phyloP scores from a whole-genome alignment of 306 rosid genomes.

The Geum urbanum region DNA sequence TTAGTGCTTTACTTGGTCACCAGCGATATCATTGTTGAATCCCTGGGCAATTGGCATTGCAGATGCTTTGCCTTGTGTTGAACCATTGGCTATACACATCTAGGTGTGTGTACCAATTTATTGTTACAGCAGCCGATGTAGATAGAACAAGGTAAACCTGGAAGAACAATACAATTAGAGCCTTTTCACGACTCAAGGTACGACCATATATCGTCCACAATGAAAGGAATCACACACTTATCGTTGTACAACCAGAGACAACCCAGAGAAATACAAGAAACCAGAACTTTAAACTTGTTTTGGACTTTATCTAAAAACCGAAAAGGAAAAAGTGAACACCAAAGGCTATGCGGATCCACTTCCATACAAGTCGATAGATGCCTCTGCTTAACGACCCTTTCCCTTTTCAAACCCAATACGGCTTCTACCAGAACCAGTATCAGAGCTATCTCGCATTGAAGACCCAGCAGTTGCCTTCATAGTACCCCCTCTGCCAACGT shows the following conservation, averaged over 20 bases:
- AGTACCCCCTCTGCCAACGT: slow-evolving; percentile 70
- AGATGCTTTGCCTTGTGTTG: too few species aligned
- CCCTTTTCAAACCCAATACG: slow-evolving; percentile 87
- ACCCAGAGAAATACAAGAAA: not conserved
- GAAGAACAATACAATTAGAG: too few species aligned
- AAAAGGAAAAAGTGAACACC: not conserved
- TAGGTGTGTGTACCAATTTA: not conserved
- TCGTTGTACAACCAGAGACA: not conserved
- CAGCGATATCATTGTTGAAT: not conserved
- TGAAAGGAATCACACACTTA: not conserved
- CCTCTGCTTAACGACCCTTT: slow-evolving; percentile 31
- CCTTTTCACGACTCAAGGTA: not conserved
- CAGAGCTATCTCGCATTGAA: slow-evolving; percentile 66
- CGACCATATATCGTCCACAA: not conserved
- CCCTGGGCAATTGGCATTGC: not conserved
- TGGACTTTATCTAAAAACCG: not conserved
- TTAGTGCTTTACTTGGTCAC: not conserved
- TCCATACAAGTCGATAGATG: not conserved
- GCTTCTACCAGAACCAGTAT: slow-evolving; percentile 70
- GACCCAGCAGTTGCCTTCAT: slow-evolving; percentile 93
- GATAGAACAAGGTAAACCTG: not conserved
- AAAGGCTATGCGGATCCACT: not conserved
- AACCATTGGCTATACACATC: not conserved
- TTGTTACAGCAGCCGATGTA: not conserved
- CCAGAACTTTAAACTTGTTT: not conserved